Conservation (phyloP, 2,329 filamentous ascomycete genomes). For the Calonectria pseudoturangicola region DNA sequence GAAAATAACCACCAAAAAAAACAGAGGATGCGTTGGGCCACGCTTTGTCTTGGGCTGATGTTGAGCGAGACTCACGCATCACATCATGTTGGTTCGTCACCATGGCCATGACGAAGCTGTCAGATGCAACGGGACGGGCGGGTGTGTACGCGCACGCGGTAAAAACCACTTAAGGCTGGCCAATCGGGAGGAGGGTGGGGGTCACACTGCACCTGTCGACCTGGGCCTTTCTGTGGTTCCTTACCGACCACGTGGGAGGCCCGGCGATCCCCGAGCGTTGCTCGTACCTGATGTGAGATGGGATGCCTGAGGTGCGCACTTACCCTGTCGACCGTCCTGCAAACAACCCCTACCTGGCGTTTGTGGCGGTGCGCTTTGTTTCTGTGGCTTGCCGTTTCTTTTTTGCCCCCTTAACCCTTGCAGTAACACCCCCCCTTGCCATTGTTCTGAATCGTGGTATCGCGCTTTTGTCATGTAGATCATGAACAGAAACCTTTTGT, state of each 20-base stretch:
- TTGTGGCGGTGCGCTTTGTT: conserved; percentile 24
- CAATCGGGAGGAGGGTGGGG: conserved; percentile 45
- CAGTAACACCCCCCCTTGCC: not conserved
- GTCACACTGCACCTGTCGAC: conserved; percentile 25
- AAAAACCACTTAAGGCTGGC: conserved; percentile 41
- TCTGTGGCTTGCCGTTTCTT: conserved; percentile 13
- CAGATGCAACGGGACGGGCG: conserved; percentile 24
- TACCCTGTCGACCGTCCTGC: not conserved
- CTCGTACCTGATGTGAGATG: conserved; percentile 3
- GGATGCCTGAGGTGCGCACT: conserved; percentile 23
- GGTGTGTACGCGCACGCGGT: conserved; percentile 23
- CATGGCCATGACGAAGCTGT: conserved; percentile 26
- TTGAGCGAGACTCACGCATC: not conserved
- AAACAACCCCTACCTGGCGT: not conserved
- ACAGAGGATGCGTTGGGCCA: not conserved
- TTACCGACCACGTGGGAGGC: conserved; percentile 38
- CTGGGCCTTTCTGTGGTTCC: conserved; percentile 30
- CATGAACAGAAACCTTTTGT: not conserved
- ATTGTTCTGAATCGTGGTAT: not conserved
- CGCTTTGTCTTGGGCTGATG: not conserved
- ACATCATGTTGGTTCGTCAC: conserved; percentile 17
- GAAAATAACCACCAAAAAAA: not conserved
- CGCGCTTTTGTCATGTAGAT: not conserved
- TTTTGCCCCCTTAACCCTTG: not conserved
- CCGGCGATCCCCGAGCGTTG: conserved; percentile 37